Evolutionary conservation across 169 alveolate species (phyloP).

Genomic region (Amoebophrya sp.): DNA sequence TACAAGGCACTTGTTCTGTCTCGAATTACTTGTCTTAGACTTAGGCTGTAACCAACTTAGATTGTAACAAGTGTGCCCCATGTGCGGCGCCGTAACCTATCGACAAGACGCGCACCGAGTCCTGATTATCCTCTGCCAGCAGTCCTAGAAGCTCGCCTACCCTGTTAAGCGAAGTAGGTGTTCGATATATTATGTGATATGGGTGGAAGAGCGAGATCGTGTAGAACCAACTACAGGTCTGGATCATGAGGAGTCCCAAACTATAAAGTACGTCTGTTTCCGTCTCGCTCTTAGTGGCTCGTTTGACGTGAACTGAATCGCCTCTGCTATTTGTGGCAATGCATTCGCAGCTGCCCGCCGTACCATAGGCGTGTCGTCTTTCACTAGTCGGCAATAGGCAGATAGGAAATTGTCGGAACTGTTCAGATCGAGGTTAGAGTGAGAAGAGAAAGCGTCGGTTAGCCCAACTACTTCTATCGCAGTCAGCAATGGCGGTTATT

Average conservation of each 20-base stretch:
- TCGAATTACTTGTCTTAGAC: neutral
- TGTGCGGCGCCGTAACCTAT: neutral
- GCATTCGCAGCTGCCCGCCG: neutral
- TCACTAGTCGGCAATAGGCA: neutral
- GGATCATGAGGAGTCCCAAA: too few relatives aligned
- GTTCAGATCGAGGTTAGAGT: neutral
- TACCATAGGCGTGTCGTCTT: neutral
- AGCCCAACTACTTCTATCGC: neutral
- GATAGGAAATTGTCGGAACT: too few relatives aligned
- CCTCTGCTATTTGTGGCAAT: too few relatives aligned
- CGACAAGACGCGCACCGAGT: neutral
- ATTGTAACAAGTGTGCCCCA: neutral
- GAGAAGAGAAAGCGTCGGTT: neutral
- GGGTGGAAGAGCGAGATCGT: too few relatives aligned
- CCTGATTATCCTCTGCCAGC: neutral
- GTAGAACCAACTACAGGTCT: too few relatives aligned
- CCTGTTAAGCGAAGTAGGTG: too few relatives aligned
- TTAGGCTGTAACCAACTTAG: neutral
- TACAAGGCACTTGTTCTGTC: neutral
- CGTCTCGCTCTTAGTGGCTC: too few relatives aligned
- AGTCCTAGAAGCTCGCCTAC: neutral
- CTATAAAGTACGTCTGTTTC: too few relatives aligned
- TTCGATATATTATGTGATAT: too few relatives aligned
- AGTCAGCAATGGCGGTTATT: neutral
- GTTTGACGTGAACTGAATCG: too few relatives aligned